Conservation (phyloP, 2,329 filamentous ascomycete genomes). For the Chaetothyriales sp. region DNA sequence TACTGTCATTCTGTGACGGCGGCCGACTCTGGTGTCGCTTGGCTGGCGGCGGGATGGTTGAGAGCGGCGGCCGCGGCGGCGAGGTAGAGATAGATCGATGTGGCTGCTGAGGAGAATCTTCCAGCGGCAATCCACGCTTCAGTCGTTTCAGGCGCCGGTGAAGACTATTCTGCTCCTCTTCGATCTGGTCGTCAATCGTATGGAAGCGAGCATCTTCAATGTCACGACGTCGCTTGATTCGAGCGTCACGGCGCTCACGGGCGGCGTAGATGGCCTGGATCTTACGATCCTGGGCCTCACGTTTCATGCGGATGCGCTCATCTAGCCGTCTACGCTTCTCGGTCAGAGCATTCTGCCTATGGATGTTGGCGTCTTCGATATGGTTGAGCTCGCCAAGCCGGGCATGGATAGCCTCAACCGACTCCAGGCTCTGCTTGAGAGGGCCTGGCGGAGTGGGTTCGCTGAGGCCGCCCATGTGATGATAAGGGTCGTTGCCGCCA, state of each 20-base stretch:
- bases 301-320: conserved; percentile 13
- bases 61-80: conserved; percentile 10
- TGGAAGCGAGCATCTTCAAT: conserved; percentile 14
- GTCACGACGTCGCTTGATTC: conserved; percentile 11
- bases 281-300: conserved; percentile 14
- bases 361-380: conserved; percentile 14
- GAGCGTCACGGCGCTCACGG: conserved; percentile 13
- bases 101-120: conserved; percentile 9
- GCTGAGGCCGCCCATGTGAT: conserved; percentile 5
- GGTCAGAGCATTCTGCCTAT: conserved; percentile 12
- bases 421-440: conserved; percentile 14
- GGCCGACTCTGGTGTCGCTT: conserved; percentile 16
- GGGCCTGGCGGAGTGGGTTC: conserved; percentile 7
- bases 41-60: conserved; percentile 15
- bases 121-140: conserved; percentile 15
- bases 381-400: conserved; percentile 13
- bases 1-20: conserved; percentile 12
- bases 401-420: conserved; percentile 10
- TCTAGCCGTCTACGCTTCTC: conserved; percentile 16
- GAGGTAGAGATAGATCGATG: conserved; percentile 7
- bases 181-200: conserved; percentile 13
- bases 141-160: conserved; percentile 15
- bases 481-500: conserved; percentile 8
- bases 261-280: conserved; percentile 14
- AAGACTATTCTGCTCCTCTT: conserved; percentile 16